Base-by-base conservation (phyloP, 495 filamentous ascomycete species). In the Talaromyces proteolyticus region DNA sequence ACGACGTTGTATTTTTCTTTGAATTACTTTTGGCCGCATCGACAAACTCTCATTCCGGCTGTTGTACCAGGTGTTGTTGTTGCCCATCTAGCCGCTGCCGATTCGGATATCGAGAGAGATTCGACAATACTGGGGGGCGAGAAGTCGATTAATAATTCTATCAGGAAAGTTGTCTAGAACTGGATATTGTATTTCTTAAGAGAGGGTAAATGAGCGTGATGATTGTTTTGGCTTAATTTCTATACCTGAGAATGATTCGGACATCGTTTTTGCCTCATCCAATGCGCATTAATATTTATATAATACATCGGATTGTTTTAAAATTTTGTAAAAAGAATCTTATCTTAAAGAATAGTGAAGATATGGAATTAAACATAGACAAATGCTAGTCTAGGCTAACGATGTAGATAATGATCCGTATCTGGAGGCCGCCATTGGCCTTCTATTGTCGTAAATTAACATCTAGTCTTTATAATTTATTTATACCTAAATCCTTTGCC, bases 1-100 rank as follows among this genome's bases (percentile, higher is more conserved):
- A 62, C 68, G 12, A 24, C 71, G n/a, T 52, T 74, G 3, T 74
- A 76, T 51, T 53, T 49, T 49, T 29, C 29, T 4, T 49, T 53
- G 44, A 53, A 53, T 45, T 41, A 53, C 23, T 49, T 49, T 19
- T 25, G 22, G 43, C 43, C 43, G 3, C 22, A 46, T 46, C 43
- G 43, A 17, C 43, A 25, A 12, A 46, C 43, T 46, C 43, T 46
- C 12, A 46, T 46, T 46, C 43, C 43, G 11, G 43, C 43, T 8
- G 22, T 46, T n/a, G 25, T 46, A 11, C 43, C 43, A n/a, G 43
- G 43, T 16, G 43, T 46, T 7, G 11, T 46, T 46, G 43, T 26
- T 34, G 43, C 43, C n/a, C 43, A 34, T 46, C 43, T 46, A 16
- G 17, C 24, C 6, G 43, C 23, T n/a, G 23, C 34, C 11, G 43